These are phyloP conservation scores for Zygosaccharomyces rouxii DNA, from an alignment of 805 yeast genomes.

Conservation along the genomic window DNA sequence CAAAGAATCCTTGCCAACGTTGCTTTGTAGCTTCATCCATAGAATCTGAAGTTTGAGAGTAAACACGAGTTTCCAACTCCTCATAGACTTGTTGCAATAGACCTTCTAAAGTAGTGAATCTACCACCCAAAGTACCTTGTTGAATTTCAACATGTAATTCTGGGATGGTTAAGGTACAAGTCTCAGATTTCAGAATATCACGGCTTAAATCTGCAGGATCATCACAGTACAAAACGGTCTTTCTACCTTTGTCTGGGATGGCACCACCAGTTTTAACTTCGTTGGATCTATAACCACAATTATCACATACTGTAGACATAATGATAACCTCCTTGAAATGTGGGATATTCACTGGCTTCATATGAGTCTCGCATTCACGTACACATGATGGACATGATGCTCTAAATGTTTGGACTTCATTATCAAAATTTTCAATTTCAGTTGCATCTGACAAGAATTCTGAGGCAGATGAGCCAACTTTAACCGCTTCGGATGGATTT, in stretches of 20 bases:
- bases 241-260: constrained; percentile 80
- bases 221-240: constrained; percentile 65
- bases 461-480: constrained; percentile 11
- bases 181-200: constrained; percentile 91
- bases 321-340: constrained; percentile 96
- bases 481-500: constrained; percentile 24
- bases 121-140: constrained; percentile 96
- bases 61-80: constrained; percentile 81
- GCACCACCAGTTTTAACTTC: constrained; percentile 99
- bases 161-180: constrained; percentile 81
- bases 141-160: constrained; percentile 87
- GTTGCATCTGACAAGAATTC: constrained; percentile 67
- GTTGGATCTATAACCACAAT: constrained; percentile 93
- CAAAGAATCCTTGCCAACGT: constrained; percentile 83
- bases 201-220: constrained; percentile 86
- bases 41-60: constrained; percentile 81
- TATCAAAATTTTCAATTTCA: constrained; percentile 77
- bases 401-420: constrained; percentile 88
- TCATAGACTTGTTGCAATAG: constrained; percentile 82
- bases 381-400: constrained; percentile 90
- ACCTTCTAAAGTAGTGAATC: constrained; percentile 97
- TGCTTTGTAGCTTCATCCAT: constrained; percentile 73
- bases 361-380: constrained; percentile 79
- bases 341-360: constrained; percentile 95
- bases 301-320: constrained; percentile 90